Evolutionary conservation across 371 early-diverging fungal genomes (phyloP).

Genomic region (Gilbertella persicaria): DNA sequence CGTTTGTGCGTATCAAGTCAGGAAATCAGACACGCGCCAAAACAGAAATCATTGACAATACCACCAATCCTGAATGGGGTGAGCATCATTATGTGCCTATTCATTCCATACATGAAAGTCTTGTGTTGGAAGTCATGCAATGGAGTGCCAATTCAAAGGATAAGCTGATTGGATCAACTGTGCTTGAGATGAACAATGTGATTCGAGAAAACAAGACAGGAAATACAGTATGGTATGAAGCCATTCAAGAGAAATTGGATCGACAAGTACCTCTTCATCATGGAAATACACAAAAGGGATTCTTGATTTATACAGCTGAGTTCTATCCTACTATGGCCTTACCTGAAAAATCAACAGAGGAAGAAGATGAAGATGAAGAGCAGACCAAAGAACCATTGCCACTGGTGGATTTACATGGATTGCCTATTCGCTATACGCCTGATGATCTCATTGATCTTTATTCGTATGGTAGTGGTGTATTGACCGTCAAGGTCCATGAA

Average conservation of each 20-base stretch:
- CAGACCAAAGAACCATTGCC: constrained; percentile 7
- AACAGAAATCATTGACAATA: constrained; percentile 71
- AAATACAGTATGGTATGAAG: constrained; percentile 30
- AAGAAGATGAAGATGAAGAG: constrained; percentile 8
- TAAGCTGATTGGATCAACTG: constrained; percentile 65
- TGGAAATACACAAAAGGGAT: constrained; percentile 55
- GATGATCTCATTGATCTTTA: constrained; percentile 42
- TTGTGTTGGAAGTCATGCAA: constrained; percentile 79
- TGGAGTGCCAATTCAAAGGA: constrained; percentile 66
- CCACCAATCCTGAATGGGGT: constrained; percentile 86
- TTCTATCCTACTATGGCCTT: constrained; percentile 62
- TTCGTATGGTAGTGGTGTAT: constrained; percentile 34
- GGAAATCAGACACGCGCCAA: constrained; percentile 62
- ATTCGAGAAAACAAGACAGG: constrained; percentile 27
- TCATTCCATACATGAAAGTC: constrained; percentile 62
- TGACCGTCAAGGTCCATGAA: constrained; percentile 44
- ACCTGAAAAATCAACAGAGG: constrained; percentile 12
- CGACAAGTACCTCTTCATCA: constrained; percentile 61
- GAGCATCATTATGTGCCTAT: constrained; percentile 76
- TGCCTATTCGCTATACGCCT: constrained; percentile 40
- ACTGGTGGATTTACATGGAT: constrained; percentile 29
- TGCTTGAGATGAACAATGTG: constrained; percentile 44
- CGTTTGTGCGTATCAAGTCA: constrained; percentile 68
- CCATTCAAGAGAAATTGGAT: constrained; percentile 28
- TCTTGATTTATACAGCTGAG: constrained; percentile 60